Conservation (phyloP, 2,329 filamentous ascomycete species). For the Colletotrichum noveboracense region DNA sequence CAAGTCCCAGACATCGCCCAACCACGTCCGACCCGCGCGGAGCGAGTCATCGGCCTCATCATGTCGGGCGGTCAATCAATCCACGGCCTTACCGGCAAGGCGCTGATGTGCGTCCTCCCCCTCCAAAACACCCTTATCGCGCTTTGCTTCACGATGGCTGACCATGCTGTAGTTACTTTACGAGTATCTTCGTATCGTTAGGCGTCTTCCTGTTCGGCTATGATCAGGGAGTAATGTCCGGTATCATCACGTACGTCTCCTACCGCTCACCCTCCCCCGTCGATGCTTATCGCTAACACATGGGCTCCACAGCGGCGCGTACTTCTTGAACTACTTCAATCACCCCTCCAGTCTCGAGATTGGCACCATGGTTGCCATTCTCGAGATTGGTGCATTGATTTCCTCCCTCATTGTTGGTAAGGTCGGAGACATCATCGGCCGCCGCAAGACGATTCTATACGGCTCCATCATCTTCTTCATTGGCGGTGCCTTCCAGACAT, state of each 20-base stretch:
- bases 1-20: conserved; percentile 74
- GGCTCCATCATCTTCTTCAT: conserved; percentile 87
- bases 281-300: neutral
- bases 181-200: conserved; percentile 86
- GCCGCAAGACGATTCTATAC: conserved; percentile 89
- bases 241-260: conserved; percentile 65
- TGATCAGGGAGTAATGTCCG: conserved; percentile 89
- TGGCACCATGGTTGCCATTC: conserved; percentile 96
- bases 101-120: conserved; percentile 72
- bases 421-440: conserved; percentile 89
- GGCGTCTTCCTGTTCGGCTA: conserved; percentile 91
- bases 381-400: conserved; percentile 92
- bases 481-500: conserved; percentile 85
- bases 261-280: neutral
- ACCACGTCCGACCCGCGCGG: conserved; percentile 66
- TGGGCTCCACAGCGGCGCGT: conserved; percentile 67
- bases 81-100: conserved; percentile 94
- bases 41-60: conserved; percentile 78
- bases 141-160: neutral
- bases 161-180: conserved; percentile 76
- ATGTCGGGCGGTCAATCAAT: conserved; percentile 85
- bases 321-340: conserved; percentile 92
- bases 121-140: neutral
- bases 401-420: conserved; percentile 86
- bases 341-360: conserved; percentile 87